Evolutionary conservation across 2,329 filamentous ascomycete species (phyloP).

Genomic region (Nemania diffusa): DNA sequence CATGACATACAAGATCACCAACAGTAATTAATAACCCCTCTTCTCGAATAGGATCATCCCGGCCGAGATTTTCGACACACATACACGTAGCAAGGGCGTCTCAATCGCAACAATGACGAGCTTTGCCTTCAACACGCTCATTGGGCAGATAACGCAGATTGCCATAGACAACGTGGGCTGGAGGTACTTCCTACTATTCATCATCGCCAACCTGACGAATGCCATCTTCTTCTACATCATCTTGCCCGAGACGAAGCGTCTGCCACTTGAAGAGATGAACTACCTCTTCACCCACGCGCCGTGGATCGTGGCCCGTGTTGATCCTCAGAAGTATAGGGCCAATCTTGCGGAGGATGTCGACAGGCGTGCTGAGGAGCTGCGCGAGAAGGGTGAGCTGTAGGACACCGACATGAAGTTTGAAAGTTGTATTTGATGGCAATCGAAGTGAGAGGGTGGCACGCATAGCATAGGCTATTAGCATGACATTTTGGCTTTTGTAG

Average conservation of each 20-base stretch:
- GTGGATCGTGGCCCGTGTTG: slow-evolving; percentile 68
- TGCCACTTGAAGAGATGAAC: slow-evolving; percentile 75
- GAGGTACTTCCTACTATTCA: slow-evolving; percentile 69
- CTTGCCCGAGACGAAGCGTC: slow-evolving; percentile 71
- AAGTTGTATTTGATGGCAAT: not conserved
- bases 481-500: not conserved
- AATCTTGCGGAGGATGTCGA: slow-evolving; percentile 64
- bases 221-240: slow-evolving; percentile 67
- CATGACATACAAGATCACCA: not conserved
- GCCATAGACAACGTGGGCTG: slow-evolving; percentile 66
- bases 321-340: slow-evolving; percentile 61
- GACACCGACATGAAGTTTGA: not conserved
- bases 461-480: not conserved
- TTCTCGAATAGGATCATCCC: slow-evolving; percentile 62
- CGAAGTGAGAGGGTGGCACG: not conserved
- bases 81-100: slow-evolving; percentile 78
- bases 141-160: slow-evolving; percentile 48
- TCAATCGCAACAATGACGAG: slow-evolving; percentile 77
- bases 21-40: slow-evolving; percentile 33
- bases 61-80: slow-evolving; percentile 81
- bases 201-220: slow-evolving; percentile 68
- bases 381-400: slow-evolving; percentile 57
- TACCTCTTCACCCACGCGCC: slow-evolving; percentile 71
- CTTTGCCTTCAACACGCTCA: slow-evolving; percentile 77
- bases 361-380: slow-evolving; percentile 65